phyloP scores from a whole-genome alignment of 352 stramenopile genomes.

The Synura sp. region DNA sequence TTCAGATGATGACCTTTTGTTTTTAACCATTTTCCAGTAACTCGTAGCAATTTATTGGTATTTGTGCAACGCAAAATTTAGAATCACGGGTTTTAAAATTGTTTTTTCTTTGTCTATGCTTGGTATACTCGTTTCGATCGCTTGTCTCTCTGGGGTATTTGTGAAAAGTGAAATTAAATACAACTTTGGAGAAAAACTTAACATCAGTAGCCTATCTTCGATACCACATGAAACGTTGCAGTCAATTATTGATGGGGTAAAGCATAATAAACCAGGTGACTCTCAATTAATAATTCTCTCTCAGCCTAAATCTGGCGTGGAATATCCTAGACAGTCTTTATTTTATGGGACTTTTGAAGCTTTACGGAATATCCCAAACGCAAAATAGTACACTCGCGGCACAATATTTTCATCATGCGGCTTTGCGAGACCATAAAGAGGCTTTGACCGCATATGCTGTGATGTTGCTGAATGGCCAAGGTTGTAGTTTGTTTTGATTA shows the following conservation, averaged over 20 bases:
- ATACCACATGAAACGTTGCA: slow-evolving; percentile 17
- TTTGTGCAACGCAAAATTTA: no score
- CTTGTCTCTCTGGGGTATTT: no score
- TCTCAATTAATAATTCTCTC: background rate
- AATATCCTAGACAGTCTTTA: background rate
- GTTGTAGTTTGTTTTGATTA: no score
- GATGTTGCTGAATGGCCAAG: background rate
- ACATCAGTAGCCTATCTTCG: background rate
- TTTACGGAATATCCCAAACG: slow-evolving; percentile 14
- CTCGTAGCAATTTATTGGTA: no score
- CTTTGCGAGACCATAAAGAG: background rate
- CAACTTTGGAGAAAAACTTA: background rate
- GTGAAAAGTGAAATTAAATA: no score
- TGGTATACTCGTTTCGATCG: no score
- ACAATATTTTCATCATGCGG: slow-evolving; percentile 6
- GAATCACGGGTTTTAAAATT: no score
- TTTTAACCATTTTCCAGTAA: no score
- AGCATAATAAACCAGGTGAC: background rate
- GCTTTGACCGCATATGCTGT: slow-evolving; percentile 21
- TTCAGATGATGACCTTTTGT: no score
- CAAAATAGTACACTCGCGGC: background rate
- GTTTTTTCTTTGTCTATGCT: no score
- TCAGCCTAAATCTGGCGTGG: background rate
- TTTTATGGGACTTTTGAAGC: slow-evolving; percentile 8
- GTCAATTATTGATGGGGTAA: background rate